These are phyloP conservation scores for Aspergillus pseudoviridinutans DNA, from an alignment of 2,329 filamentous ascomycete species.

Conservation along the genomic window DNA sequence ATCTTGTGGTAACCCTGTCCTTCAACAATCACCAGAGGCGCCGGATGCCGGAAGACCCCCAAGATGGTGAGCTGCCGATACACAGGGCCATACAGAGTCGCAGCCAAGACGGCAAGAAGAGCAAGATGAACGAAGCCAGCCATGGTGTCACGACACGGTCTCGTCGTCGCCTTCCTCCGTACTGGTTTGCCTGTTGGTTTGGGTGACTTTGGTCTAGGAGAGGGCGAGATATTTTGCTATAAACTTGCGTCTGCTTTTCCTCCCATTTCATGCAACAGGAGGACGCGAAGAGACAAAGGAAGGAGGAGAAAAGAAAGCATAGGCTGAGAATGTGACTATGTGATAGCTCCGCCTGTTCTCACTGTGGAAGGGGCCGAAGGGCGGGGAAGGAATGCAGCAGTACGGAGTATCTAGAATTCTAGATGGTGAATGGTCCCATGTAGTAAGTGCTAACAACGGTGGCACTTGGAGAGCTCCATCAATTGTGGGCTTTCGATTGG, in stretches of 20 bases:
- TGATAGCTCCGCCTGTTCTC: neutral
- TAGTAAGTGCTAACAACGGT: neutral
- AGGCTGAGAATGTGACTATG: neutral
- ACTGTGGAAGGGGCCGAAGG: too few species aligned
- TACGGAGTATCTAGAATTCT: too few species aligned
- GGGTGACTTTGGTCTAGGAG: neutral
- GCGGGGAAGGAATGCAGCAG: too few species aligned
- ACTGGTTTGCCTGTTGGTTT: neutral
- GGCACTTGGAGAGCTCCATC: neutral
- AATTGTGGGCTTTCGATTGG: neutral
- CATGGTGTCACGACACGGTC: slow-evolving; percentile 11
- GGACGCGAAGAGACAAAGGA: neutral
- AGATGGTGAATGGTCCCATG: too few species aligned
- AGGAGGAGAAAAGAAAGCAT: neutral
- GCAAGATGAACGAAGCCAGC: slow-evolving; percentile 16
- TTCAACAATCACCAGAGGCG: slow-evolving; percentile 17
- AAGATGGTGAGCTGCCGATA: slow-evolving; percentile 18
- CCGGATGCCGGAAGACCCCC: slow-evolving; percentile 21
- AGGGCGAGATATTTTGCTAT: neutral
- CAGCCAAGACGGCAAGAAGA: slow-evolving; percentile 16
- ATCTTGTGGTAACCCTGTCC: slow-evolving; percentile 42
- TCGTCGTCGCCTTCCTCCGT: neutral
- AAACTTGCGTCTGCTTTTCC: neutral
- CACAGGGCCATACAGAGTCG: slow-evolving; percentile 17
- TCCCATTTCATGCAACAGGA: neutral